phyloP scores from a whole-genome alignment of 495 filamentous ascomycete genomes.

The Jackrogersella minutella region DNA sequence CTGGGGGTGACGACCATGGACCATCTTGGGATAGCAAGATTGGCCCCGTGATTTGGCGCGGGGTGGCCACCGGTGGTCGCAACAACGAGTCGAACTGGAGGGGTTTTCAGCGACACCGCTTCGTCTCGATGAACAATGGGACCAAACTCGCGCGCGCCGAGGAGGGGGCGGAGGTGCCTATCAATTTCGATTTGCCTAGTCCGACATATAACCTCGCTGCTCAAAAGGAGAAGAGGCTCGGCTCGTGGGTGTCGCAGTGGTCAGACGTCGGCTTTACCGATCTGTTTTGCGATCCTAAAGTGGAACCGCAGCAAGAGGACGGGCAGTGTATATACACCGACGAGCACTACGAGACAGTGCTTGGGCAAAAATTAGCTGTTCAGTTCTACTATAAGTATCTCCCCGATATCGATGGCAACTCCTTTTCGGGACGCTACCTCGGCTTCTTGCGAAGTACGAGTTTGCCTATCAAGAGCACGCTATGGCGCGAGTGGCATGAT shows the following conservation, averaged over 20 bases:
- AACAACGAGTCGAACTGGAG: constrained; percentile 68
- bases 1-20: constrained; percentile 60
- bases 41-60: constrained; percentile 68
- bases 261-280: constrained; percentile 58
- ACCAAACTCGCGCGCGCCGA: constrained; percentile 60
- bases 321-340: constrained; percentile 60
- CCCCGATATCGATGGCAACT: constrained; percentile 76
- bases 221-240: constrained; percentile 46
- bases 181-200: constrained; percentile 53
- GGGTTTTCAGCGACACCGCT: constrained; percentile 73
- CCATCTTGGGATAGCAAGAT: constrained; percentile 65
- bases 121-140: constrained; percentile 70
- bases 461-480: constrained; percentile 73
- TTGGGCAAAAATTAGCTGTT: constrained; percentile 54
- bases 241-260: constrained; percentile 52
- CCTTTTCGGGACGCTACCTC: constrained; percentile 74
- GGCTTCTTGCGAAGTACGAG: constrained; percentile 71
- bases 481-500: constrained; percentile 82
- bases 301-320: constrained; percentile 43
- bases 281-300: constrained; percentile 50
- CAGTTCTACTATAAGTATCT: constrained; percentile 70
- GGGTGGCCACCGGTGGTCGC: constrained; percentile 70
- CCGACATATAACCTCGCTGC: constrained; percentile 48
- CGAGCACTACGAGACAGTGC: constrained; percentile 51
- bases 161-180: constrained; percentile 41